phyloP scores from a whole-genome alignment of 139 green algal genomes.

The Chlorella sp. region DNA sequence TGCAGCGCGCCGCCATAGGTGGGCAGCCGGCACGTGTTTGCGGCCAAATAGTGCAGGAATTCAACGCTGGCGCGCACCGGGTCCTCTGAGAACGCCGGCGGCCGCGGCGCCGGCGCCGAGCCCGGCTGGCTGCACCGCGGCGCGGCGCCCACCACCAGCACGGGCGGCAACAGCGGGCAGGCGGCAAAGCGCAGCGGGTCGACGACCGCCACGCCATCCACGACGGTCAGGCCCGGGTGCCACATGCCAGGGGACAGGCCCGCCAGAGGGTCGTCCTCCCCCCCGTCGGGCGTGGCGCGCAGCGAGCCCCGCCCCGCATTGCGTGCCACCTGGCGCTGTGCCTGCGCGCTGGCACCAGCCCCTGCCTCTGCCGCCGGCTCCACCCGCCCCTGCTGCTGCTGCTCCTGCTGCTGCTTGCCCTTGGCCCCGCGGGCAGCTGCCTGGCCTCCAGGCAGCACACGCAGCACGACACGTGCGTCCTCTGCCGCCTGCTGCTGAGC shows the following conservation, averaged over 20 bases:
- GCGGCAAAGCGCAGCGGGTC: background rate
- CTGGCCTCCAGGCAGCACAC: background rate
- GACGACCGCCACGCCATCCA: slow-evolving; percentile 2
- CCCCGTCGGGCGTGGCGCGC: background rate
- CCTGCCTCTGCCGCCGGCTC: background rate
- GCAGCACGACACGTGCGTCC: slow-evolving; percentile 7
- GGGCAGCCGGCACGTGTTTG: slow-evolving; percentile 1
- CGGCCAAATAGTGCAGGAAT: slow-evolving; percentile 15
- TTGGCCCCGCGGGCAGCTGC: background rate
- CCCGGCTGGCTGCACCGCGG: background rate
- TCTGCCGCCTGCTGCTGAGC: slow-evolving; percentile 1
- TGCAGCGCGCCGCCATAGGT: background rate
- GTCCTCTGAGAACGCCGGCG: slow-evolving; percentile 9
- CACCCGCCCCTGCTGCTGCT: background rate
- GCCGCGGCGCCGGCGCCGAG: background rate
- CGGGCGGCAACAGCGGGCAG: background rate
- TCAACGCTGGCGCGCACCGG: slow-evolving; percentile 13
- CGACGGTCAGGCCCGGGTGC: slow-evolving; percentile 20
- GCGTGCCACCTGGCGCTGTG: too few relatives aligned
- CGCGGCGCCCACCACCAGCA: background rate
- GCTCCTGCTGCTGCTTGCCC: background rate
- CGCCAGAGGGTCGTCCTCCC: background rate
- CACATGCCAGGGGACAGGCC: slow-evolving; percentile 10
- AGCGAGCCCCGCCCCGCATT: background rate
- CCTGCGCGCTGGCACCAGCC: background rate